Conservation (phyloP, 1,139 yeast genomes). For the Debaryomyces nepalensis region DNA sequence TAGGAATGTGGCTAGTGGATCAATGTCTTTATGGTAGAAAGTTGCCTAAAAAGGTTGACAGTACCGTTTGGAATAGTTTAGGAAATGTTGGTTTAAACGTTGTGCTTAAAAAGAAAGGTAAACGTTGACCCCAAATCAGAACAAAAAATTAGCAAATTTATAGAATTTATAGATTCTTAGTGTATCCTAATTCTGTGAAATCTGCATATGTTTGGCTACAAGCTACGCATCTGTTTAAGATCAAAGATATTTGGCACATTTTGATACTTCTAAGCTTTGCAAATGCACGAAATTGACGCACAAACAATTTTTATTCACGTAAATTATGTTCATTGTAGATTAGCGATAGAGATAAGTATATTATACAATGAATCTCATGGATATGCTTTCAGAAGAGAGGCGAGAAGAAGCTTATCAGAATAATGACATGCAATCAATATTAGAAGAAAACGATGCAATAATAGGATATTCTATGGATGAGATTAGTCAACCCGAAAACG, state of each 20-base stretch:
- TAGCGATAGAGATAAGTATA: not conserved
- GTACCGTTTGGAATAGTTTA: slow-evolving; percentile 68
- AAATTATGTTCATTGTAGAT: not conserved
- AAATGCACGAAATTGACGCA: slow-evolving; percentile 4
- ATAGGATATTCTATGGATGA: slow-evolving; percentile 1
- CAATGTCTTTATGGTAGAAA: slow-evolving; percentile 95
- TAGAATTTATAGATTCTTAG: slow-evolving; percentile 10
- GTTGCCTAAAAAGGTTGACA: slow-evolving; percentile 67
- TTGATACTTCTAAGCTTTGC: not conserved
- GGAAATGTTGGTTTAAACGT: slow-evolving; percentile 52
- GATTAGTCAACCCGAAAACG: slow-evolving; percentile 18
- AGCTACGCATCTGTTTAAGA: not conserved
- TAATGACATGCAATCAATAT: slow-evolving; percentile 10
- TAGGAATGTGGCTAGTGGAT: slow-evolving; percentile 96
- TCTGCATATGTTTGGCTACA: not conserved
- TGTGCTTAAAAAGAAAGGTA: slow-evolving; percentile 41
- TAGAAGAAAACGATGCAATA: slow-evolving; percentile 11
- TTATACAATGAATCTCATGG: slow-evolving; percentile 41
- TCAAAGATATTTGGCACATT: not conserved
- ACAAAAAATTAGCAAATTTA: not conserved
- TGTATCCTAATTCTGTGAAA: too few species aligned
- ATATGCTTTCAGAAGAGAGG: slow-evolving; percentile 34
- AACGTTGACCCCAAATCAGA: slow-evolving; percentile 10
- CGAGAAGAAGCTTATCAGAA: slow-evolving; percentile 21
- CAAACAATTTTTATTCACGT: not conserved